phyloP scores from a whole-genome alignment of 2,329 filamentous ascomycete species.

The Hypoxylon sp. region DNA sequence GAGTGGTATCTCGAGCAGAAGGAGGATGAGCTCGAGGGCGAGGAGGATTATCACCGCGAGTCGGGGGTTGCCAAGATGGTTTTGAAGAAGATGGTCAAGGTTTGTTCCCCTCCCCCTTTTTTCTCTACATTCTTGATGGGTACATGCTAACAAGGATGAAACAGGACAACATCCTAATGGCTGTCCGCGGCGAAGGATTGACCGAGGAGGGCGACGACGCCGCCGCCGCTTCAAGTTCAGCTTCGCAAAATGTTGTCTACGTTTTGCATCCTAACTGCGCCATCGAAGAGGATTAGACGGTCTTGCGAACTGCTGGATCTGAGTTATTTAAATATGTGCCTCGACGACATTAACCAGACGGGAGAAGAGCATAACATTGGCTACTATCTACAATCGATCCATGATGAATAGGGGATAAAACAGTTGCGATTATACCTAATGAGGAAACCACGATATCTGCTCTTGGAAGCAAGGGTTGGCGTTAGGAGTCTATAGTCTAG shows the following conservation, averaged over 20 bases:
- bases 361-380: too few species aligned
- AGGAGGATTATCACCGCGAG: constrained; percentile 83
- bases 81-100: constrained; percentile 95
- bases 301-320: too few species aligned
- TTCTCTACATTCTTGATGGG: not conserved
- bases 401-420: too few species aligned
- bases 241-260: constrained; percentile 71
- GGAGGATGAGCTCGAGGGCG: constrained; percentile 80
- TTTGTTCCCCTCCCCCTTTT: constrained; percentile 54
- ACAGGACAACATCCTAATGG: constrained; percentile 87
- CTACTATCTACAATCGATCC: too few species aligned
- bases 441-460: too few species aligned
- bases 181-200: constrained; percentile 71
- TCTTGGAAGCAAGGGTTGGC: not conserved
- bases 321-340: too few species aligned
- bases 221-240: constrained; percentile 53
- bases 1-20: constrained; percentile 93
- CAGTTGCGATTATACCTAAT: too few species aligned
- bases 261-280: constrained; percentile 95
- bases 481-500: constrained; percentile 12
- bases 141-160: constrained; percentile 5
- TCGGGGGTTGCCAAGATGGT: constrained; percentile 66
- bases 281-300: constrained; percentile 68
- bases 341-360: too few species aligned
- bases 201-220: constrained; percentile 54